Evolutionary conservation across 1,284 basidiomycete genomes (phyloP).

Genomic region (Boletus calvinii): DNA sequence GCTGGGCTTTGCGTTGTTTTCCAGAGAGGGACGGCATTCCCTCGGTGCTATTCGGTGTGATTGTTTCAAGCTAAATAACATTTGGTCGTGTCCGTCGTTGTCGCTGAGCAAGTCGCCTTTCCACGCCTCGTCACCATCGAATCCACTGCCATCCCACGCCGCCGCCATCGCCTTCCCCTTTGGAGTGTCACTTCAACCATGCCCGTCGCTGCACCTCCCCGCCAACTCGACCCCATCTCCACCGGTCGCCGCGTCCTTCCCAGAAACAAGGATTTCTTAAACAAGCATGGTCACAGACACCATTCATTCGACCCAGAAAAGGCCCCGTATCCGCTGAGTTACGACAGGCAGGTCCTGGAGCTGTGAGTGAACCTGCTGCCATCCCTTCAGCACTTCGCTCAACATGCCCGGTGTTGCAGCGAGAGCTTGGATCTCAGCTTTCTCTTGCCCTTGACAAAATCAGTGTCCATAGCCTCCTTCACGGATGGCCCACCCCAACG

Average conservation of each 20-base stretch:
- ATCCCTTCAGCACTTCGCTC: neutral
- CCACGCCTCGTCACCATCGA: constrained; percentile 15
- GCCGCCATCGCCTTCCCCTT: neutral
- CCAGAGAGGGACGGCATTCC: constrained; percentile 56
- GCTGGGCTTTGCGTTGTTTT: constrained; percentile 70
- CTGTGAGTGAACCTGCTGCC: constrained; percentile 45
- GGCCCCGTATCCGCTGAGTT: constrained; percentile 66
- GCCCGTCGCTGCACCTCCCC: constrained; percentile 15
- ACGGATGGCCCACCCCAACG: constrained; percentile 44
- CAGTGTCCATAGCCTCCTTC: constrained; percentile 57
- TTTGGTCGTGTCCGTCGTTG: no score
- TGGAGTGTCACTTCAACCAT: constrained; percentile 13
- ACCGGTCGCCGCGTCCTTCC: constrained; percentile 28
- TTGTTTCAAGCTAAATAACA: no score
- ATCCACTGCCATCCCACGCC: constrained; percentile 11
- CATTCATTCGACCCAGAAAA: constrained; percentile 70
- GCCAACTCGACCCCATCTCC: constrained; percentile 14
- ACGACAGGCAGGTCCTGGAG: constrained; percentile 62
- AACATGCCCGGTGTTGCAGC: constrained; percentile 34
- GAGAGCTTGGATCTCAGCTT: constrained; percentile 60
- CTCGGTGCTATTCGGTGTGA: no score
- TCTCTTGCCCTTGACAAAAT: constrained; percentile 46
- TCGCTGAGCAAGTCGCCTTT: constrained; percentile 11
- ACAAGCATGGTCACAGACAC: constrained; percentile 59
- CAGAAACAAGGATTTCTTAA: constrained; percentile 53